Evolutionary conservation across 495 filamentous ascomycete species (phyloP).

Genomic region (Penicillium manginii): DNA sequence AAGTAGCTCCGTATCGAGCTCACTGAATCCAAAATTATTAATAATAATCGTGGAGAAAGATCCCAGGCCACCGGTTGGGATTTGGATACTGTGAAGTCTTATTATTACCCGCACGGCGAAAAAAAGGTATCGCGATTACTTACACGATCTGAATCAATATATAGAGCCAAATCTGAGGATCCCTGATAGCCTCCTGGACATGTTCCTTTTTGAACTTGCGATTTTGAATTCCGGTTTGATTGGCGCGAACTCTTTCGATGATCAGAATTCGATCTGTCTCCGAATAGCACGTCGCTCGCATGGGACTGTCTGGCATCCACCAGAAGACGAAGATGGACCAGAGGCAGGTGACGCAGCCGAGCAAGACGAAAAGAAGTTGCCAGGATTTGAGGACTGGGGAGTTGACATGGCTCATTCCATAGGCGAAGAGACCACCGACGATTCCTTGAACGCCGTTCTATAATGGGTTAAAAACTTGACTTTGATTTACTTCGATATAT

Average conservation of each 20-base stretch:
- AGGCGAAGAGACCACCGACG: slow-evolving; percentile 51
- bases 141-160: slow-evolving; percentile 5
- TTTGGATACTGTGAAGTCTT: slow-evolving; percentile 5
- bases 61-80: slow-evolving; percentile 60
- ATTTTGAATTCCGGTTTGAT: slow-evolving; percentile 55
- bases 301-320: slow-evolving; percentile 47
- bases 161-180: slow-evolving; percentile 8
- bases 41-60: slow-evolving; percentile 58
- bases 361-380: slow-evolving; percentile 59
- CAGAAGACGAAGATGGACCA: slow-evolving; percentile 45
- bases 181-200: slow-evolving; percentile 32
- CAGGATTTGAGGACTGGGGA: slow-evolving; percentile 45
- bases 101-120: too few relatives aligned
- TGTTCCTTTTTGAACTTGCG: slow-evolving; percentile 48
- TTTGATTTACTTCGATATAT: too few relatives aligned
- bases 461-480: neutral
- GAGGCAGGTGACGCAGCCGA: slow-evolving; percentile 52
- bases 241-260: slow-evolving; percentile 44
- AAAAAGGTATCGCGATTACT: neutral
- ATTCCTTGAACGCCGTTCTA: slow-evolving; percentile 52
- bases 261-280: slow-evolving; percentile 46
- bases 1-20: slow-evolving; percentile 29
- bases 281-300: slow-evolving; percentile 43
- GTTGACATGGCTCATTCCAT: slow-evolving; percentile 33
- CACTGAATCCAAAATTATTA: slow-evolving; percentile 28